Evolutionary conservation across 768 basidiomycete species (phyloP), one percentile per base, ranked within the genome.

Genomic region (Lentinula edodes): DNA sequence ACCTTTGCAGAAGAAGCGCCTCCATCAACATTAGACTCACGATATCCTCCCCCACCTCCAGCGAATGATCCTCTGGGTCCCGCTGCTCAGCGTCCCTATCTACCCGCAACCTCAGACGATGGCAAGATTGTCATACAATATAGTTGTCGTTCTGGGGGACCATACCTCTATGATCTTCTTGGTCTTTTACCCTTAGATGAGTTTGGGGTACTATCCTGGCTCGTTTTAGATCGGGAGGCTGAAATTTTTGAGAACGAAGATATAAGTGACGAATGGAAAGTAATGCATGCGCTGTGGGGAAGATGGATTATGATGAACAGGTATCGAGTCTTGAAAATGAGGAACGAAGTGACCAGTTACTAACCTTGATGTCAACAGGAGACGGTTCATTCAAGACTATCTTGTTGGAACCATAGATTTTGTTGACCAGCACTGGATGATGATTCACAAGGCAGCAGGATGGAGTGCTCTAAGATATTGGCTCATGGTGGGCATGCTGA

Each of bases 281-380:
- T 91, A 6, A 88, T 93, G 77, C 83, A 85, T 60, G 88, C 89
- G 5, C 72, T 92, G 12, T 92, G 90, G 90, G 83, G 76, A 12
- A 70, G 91, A 56, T 92, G 89, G 89, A 88, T 91, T 3, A 71
- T 85, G 55, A 69, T 86, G 36, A 80, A 89, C 66, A 73, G 83
- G 87, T 86, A 53, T 54, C 75, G 56, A 13, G 20, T 39, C 13
- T n/a, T 53, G 15, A 28, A 6, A 38, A 34, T 52, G 43, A 13
- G 20, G 12, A 15, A 38, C n/a, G 39, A 15, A 20, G 12, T 43
- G 10, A 50, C 23, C 23, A 23, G 23, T 23, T 23, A 23, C 51
- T 52, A 4, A n/a, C 39, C 41, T 4, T 38, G 12, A 36, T 51
- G 67, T 39, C 16, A 35, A 41, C 58, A 89, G 88, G 41, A 76